Evolutionary conservation across 106 monocot species (phyloP).

Genomic region (Allium cepa): DNA sequence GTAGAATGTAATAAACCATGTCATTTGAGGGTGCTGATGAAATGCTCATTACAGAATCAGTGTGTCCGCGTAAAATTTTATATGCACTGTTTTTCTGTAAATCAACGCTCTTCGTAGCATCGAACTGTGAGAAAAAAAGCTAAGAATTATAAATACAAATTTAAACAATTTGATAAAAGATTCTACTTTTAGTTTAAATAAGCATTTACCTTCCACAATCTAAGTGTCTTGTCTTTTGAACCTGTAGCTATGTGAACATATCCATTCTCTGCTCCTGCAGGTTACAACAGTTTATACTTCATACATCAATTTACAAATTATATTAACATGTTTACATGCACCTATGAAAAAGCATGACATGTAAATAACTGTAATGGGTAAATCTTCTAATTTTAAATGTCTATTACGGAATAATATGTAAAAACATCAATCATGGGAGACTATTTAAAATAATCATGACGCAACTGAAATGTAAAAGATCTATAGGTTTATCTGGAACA

Average conservation of each 20-base stretch:
- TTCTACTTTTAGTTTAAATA: background rate
- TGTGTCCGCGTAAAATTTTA: constrained; percentile 65
- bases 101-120: constrained; percentile 25
- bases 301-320: too few species aligned
- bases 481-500: background rate
- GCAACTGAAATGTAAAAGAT: too few species aligned
- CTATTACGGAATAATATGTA: too few species aligned
- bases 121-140: constrained; percentile 26
- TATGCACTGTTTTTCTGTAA: constrained; percentile 40
- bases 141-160: too few species aligned
- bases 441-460: too few species aligned
- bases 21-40: constrained; percentile 47
- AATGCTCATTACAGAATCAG: constrained; percentile 61
- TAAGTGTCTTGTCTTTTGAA: constrained; percentile 79
- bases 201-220: constrained; percentile 71
- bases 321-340: too few species aligned
- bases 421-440: too few species aligned
- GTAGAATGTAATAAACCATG: constrained; percentile 27
- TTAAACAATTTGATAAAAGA: too few species aligned
- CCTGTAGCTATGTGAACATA: constrained; percentile 55
- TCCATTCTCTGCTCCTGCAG: constrained; percentile 23
- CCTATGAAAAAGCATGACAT: too few species aligned
- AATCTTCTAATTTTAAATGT: too few species aligned
- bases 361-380: too few species aligned
- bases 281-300: too few species aligned